phyloP scores from a whole-genome alignment of 306 rosid genomes.

The Begonia masoniana region DNA sequence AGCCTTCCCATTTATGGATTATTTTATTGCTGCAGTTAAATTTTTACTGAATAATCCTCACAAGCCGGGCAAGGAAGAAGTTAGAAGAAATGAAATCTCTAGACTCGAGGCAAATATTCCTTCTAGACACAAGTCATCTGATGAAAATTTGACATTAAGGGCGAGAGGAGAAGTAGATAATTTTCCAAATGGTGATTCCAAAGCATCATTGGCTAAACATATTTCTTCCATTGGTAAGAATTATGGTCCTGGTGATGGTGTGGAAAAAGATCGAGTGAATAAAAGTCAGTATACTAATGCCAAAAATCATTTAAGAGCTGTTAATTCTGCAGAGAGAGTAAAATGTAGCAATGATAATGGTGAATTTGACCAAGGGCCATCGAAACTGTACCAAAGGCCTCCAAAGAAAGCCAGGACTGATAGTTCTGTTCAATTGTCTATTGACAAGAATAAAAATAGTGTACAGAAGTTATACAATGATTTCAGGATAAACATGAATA shows the following conservation, averaged over 20 bases:
- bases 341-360: conserved; percentile 6
- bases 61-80: conserved; percentile 14
- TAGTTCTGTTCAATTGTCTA: conserved; percentile 13
- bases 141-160: conserved; percentile 15
- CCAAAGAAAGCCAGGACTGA: conserved; percentile 32
- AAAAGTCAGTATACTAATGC: conserved; percentile 12
- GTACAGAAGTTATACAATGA: conserved; percentile 14
- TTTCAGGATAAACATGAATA: conserved; percentile 11
- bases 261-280: conserved; percentile 4
- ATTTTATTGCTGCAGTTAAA: conserved; percentile 60
- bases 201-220: no score
- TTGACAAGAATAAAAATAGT: conserved; percentile 11
- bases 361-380: conserved; percentile 5
- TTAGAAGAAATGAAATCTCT: conserved; percentile 13
- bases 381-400: conserved; percentile 17
- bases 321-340: conserved; percentile 11
- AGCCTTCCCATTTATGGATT: conserved; percentile 14
- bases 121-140: conserved; percentile 13
- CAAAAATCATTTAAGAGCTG: conserved; percentile 7
- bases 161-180: conserved; percentile 5
- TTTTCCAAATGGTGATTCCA: conserved; percentile 8
- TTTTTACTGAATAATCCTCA: conserved; percentile 39
- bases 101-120: conserved; percentile 21
- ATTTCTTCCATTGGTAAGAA: conserved; percentile 1
- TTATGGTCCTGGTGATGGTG: conserved; percentile 6